Evolutionary conservation across 192 early-diverging fungal species (phyloP).

Genomic region (Helicostylum pulchrum): DNA sequence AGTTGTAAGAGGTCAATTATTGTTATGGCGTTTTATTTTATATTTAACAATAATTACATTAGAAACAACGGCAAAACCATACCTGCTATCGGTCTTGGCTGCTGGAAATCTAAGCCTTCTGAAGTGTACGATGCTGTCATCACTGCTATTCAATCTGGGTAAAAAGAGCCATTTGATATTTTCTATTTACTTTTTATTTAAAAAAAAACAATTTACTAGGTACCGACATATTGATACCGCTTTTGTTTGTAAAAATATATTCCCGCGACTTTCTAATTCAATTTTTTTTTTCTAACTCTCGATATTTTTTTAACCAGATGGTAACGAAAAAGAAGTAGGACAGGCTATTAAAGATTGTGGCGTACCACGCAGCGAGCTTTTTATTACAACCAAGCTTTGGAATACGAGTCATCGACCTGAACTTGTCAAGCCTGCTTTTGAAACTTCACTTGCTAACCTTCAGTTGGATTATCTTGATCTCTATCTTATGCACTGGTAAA

Average conservation of each 20-base stretch:
- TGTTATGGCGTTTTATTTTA: too few species aligned
- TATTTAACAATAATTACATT: not conserved
- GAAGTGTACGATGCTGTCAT: slow-evolving; percentile 64
- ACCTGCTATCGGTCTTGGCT: slow-evolving; percentile 49
- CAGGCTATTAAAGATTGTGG: slow-evolving; percentile 58
- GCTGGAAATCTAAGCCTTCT: slow-evolving; percentile 54
- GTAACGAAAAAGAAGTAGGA: slow-evolving; percentile 79
- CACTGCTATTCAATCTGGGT: slow-evolving; percentile 64
- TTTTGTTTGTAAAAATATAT: slow-evolving; percentile 24
- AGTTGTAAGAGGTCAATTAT: too few species aligned
- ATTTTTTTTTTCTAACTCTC: not conserved
- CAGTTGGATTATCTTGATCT: slow-evolving; percentile 77
- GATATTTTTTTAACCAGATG: slow-evolving; percentile 35
- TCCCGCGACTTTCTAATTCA: not conserved
- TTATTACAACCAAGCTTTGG: slow-evolving; percentile 72
- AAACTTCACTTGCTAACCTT: slow-evolving; percentile 67
- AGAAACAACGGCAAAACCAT: slow-evolving; percentile 62
- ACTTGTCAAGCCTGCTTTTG: slow-evolving; percentile 58
- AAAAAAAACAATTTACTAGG: slow-evolving; percentile 35
- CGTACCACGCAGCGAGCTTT: slow-evolving; percentile 67
- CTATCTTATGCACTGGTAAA: slow-evolving; percentile 54
- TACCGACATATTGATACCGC: slow-evolving; percentile 34
- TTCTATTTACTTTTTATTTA: too few species aligned
- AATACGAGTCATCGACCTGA: slow-evolving; percentile 55
- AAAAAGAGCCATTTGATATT: not conserved